Conservation (phyloP, 352 stramenopile genomes). For the Phytophthora pinifolia region DNA sequence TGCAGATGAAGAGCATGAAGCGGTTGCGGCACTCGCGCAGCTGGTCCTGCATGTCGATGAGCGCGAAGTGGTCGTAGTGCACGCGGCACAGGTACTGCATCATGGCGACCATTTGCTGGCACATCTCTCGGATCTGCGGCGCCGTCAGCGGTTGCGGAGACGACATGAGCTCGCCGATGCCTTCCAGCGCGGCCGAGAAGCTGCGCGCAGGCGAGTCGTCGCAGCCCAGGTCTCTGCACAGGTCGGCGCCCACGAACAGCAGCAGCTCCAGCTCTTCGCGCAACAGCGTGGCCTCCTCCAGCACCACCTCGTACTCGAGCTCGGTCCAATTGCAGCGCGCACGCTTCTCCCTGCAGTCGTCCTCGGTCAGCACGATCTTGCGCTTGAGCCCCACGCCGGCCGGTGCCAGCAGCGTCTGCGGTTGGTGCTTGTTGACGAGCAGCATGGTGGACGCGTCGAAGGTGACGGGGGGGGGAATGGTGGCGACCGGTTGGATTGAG, state of each 20-base stretch:
- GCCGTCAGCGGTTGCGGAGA: slow-evolving; percentile 53
- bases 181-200: slow-evolving; percentile 37
- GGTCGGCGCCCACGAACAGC: slow-evolving; percentile 52
- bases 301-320: slow-evolving; percentile 74
- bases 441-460: slow-evolving; percentile 34
- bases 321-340: slow-evolving; percentile 52
- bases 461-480: slow-evolving; percentile 21
- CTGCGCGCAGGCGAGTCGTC: slow-evolving; percentile 33
- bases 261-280: slow-evolving; percentile 73
- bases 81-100: slow-evolving; percentile 70
- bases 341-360: slow-evolving; percentile 46
- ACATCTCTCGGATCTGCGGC: slow-evolving; percentile 60
- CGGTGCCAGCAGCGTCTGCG: slow-evolving; percentile 13
- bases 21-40: slow-evolving; percentile 62
- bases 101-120: slow-evolving; percentile 68
- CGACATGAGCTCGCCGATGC: slow-evolving; percentile 50
- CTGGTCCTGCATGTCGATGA: slow-evolving; percentile 77
- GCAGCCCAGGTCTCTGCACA: slow-evolving; percentile 52
- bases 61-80: slow-evolving; percentile 67
- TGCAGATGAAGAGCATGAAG: slow-evolving; percentile 79
- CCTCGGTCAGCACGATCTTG: slow-evolving; percentile 44
- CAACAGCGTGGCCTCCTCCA: slow-evolving; percentile 65
- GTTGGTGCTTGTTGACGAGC: slow-evolving; percentile 39
- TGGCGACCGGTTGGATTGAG: slow-evolving; percentile 1
- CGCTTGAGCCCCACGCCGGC: slow-evolving; percentile 38